phyloP scores from a whole-genome alignment of 441 rosid species.

The Mallotus repandus region DNA sequence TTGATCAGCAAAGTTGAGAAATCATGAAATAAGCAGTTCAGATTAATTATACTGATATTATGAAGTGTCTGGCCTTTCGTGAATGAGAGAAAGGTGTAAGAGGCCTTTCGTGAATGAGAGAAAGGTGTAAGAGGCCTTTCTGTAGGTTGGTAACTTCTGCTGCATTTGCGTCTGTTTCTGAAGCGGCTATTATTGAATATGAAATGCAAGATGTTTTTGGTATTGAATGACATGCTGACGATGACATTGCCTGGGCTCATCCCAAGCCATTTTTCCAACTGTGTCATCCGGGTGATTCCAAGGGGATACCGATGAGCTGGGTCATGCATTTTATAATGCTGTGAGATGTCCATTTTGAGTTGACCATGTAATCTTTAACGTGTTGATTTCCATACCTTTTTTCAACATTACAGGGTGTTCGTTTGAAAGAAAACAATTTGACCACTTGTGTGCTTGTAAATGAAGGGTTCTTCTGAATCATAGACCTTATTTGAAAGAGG shows the following conservation, averaged over 20 bases:
- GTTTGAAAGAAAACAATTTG: too few relatives aligned
- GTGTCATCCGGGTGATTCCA: neutral
- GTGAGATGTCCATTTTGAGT: neutral
- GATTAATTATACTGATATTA: neutral
- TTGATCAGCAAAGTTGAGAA: slow-evolving; percentile 40
- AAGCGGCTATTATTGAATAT: neutral
- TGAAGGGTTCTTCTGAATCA: too few relatives aligned
- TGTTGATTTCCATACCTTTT: neutral
- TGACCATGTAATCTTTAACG: neutral
- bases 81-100: neutral
- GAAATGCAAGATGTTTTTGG: neutral
- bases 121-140: neutral
- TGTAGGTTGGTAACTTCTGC: neutral
- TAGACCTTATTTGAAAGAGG: too few relatives aligned
- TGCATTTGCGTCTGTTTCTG: neutral
- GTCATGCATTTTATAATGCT: neutral
- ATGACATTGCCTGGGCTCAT: neutral
- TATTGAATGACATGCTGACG: neutral
- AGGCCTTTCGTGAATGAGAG: neutral
- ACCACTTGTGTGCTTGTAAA: too few relatives aligned
- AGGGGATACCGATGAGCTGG: neutral
- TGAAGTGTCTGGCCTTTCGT: neutral
- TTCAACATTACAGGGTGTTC: too few relatives aligned
- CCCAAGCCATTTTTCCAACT: neutral
- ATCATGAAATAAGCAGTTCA: neutral